These are phyloP conservation scores for Cryphonectria japonica DNA, from an alignment of 2,329 filamentous ascomycete genomes.

Conservation along the genomic window DNA sequence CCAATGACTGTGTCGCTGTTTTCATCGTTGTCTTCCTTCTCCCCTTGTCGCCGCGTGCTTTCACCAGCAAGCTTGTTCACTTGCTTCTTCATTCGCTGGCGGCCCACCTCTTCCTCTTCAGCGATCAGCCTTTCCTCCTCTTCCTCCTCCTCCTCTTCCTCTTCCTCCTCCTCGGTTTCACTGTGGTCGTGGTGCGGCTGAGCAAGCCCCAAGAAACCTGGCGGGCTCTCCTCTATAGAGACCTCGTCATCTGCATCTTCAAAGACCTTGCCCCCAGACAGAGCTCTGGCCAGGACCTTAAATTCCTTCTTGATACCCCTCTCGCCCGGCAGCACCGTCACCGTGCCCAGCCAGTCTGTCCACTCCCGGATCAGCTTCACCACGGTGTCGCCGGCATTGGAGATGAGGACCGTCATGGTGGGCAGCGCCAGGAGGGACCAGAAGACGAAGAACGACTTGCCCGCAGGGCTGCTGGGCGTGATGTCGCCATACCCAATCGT, in stretches of 20 bases:
- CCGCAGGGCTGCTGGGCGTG: slow-evolving; percentile 75
- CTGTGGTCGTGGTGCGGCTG: slow-evolving; percentile 24
- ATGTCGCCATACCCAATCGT: slow-evolving; percentile 89
- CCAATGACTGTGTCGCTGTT: background rate
- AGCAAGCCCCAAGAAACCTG: slow-evolving; percentile 46
- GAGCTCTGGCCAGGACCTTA: slow-evolving; percentile 46
- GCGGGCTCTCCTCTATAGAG: slow-evolving; percentile 43
- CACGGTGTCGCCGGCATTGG: slow-evolving; percentile 82
- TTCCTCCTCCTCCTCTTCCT: slow-evolving; percentile 24
- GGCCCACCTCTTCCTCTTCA: slow-evolving; percentile 33
- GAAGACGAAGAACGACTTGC: slow-evolving; percentile 87
- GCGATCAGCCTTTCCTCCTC: slow-evolving; percentile 33
- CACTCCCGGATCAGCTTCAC: slow-evolving; percentile 63
- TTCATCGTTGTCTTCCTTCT: background rate
- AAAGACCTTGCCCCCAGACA: slow-evolving; percentile 51
- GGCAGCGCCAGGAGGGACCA: slow-evolving; percentile 87
- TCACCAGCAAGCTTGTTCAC: slow-evolving; percentile 28
- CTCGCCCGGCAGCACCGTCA: slow-evolving; percentile 65
- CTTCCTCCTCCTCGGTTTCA: slow-evolving; percentile 30
- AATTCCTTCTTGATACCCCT: slow-evolving; percentile 50
- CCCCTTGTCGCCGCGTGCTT: background rate
- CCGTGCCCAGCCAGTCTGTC: slow-evolving; percentile 59
- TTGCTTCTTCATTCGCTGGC: slow-evolving; percentile 37
- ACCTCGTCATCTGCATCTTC: slow-evolving; percentile 38
- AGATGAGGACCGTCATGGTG: slow-evolving; percentile 85